Percentiles rank a stretch among this genome's conserved stretches.
Conservation (phyloP, 2,329 filamentous ascomycete species). For the Catunica adiposa region DNA sequence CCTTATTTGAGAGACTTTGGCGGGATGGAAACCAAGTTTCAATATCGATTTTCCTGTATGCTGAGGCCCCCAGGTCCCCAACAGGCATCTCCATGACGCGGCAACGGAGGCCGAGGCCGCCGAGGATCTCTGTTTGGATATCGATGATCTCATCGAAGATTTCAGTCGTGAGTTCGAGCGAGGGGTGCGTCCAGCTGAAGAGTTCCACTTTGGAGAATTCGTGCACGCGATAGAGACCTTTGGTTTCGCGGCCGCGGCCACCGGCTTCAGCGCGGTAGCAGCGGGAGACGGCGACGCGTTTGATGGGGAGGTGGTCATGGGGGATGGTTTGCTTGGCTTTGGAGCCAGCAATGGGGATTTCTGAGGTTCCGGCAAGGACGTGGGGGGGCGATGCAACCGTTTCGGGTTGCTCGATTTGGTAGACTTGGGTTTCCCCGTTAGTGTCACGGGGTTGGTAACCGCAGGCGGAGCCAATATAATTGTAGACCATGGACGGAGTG, state of each 20-base stretch:
- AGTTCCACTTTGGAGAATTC: constrained; percentile 98
- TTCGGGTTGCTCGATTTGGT: constrained; percentile 35
- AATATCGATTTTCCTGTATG: constrained; percentile 76
- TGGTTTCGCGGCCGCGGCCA: constrained; percentile 74
- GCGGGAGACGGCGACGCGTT: constrained; percentile 69
- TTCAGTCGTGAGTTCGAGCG: constrained; percentile 23
- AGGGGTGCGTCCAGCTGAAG: constrained; percentile 73
- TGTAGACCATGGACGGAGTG: constrained; percentile 82
- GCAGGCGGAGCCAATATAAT: constrained; percentile 75
- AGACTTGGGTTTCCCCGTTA: constrained; percentile 83
- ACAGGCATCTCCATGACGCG: constrained; percentile 88
- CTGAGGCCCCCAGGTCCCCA: constrained; percentile 74
- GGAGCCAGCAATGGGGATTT: constrained; percentile 88
- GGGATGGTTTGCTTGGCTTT: constrained; percentile 58
- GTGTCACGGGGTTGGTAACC: constrained; percentile 89
- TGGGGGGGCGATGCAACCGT: constrained; percentile 45
- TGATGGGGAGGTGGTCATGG: constrained; percentile 51
- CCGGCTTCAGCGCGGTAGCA: constrained; percentile 94
- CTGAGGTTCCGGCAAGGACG: constrained; percentile 72
- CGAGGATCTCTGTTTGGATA: constrained; percentile 72
- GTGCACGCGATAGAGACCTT: constrained; percentile 90
- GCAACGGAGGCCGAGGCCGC: constrained; percentile 61
- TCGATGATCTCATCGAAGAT: constrained; percentile 74
- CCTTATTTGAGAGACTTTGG: constrained; percentile 28
- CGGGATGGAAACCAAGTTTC: constrained; percentile 87